Base-by-base conservation (phyloP, 805 yeast genomes). In the Candida morakotiae region DNA sequence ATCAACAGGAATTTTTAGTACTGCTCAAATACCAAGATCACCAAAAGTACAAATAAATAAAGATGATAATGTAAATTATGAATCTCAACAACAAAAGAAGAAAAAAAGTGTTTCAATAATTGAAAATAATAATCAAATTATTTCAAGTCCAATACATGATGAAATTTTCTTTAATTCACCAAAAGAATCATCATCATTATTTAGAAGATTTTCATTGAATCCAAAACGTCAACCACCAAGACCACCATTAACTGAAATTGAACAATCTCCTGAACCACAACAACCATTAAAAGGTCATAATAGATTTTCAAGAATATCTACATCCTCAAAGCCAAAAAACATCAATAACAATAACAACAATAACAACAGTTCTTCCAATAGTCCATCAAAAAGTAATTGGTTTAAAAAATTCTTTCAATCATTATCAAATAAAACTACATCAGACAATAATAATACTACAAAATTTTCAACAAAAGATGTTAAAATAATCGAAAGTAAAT, bases 201-300 rank as follows among this genome's bases (percentile, higher is more conserved):
- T 56, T 35, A 53, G 60, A 29, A 47, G 54, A 34, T 42, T 56
- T 29, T 58, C 66, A 24, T 55, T 65, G 45, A 60, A 53, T 38
- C 71, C 72, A 1, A 62, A 58, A 45, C 45, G 71, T 35, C 55
- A 45, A 17, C 71, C 72, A 2, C 73, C 73, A 35, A 55, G 65
- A n/a, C 70, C 70, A 9, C 44, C 24, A 7, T n/a, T 14, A 24
- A 5, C 14, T 21, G 23, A 21, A 21, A 21, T 21, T 9, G 23
- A 21, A 21, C 14, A 23, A 20, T n/a, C n/a, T n/a, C n/a, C n/a
- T n/a, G n/a, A n/a, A n/a, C n/a, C n/a, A n/a, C 18, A 15, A 17
- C 29, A 30, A 10, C 31, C 38, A 23, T 21, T 15, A 5, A 39
- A 23, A 23, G 54, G 44, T 6, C 47, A 49, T 24, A 51, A 58